Base-by-base conservation (phyloP, 768 basidiomycete species). In the Termitomyces sp. region DNA sequence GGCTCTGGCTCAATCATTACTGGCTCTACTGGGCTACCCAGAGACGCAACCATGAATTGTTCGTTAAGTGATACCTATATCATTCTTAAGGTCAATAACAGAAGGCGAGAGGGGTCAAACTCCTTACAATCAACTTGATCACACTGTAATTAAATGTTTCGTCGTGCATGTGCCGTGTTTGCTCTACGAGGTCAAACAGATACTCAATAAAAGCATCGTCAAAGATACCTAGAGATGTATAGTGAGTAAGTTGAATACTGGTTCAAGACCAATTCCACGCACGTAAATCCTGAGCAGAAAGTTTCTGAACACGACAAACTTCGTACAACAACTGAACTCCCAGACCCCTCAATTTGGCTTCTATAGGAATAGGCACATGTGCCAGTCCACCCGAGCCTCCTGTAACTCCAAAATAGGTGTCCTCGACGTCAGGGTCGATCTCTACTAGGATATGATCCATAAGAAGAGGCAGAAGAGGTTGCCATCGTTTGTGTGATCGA, bases 131-230 rank as follows among this genome's bases (percentile, higher is more conserved):
- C 32, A 98, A 78, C 66, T 95, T 95, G 68, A 99, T 95, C 35
- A 98, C 87, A 1, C 91, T 86, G 67, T 98, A 98, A 64, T 98
- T 98, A 71, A 98, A 88, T 0, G 86, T 83, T 57, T 99, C 97
- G 63, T 98, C 95, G 1, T 85, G 83, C 74, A 91, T 84, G 58
- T 88, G 80, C 43, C 91, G 78, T 0, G 97, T 98, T 61, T 89
- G 85, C 67, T 99, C 97, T 36, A 99, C 92, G 40, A 98, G 81
- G 49, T 96, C 90, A 62, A 97, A 96, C 43, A 99, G 71, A 63
- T 87, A 83, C 56, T 94, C 91, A 44, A 99, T 86, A 68, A 98
- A 97, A 0, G 73, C 47, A 59, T 96, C 90, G 59, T 82, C 78
- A 65, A 97, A 98, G 44, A 88, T 76, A 38, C 78, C 94, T 96